phyloP scores from a whole-genome alignment of 352 stramenopile species.

The Globisporangium barbulae region DNA sequence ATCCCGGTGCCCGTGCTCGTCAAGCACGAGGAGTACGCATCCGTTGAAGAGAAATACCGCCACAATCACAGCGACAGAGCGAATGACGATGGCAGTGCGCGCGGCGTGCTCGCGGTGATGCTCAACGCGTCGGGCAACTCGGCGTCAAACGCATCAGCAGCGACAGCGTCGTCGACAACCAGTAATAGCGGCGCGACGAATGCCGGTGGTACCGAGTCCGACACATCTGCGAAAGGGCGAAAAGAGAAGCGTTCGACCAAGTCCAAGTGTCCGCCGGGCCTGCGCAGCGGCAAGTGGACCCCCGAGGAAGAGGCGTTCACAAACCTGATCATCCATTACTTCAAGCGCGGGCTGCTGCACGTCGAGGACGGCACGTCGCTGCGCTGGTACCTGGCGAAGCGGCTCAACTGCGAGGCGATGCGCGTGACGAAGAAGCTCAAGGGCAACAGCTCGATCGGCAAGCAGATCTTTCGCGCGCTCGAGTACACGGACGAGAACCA shows the following conservation, averaged over 20 bases:
- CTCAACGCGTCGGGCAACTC: slow-evolving; percentile 1
- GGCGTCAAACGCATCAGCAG: neutral
- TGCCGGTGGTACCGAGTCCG: slow-evolving; percentile 14
- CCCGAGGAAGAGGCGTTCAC: slow-evolving; percentile 79
- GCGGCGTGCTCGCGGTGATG: neutral
- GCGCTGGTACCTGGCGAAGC: slow-evolving; percentile 83
- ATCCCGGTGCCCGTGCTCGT: slow-evolving; percentile 14
- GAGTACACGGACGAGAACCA: slow-evolving; percentile 61
- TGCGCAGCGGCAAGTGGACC: slow-evolving; percentile 86
- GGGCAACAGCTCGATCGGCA: slow-evolving; percentile 85
- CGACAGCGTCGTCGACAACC: neutral
- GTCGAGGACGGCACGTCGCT: slow-evolving; percentile 82
- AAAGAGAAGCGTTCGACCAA: slow-evolving; percentile 77
- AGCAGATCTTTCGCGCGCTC: slow-evolving; percentile 84
- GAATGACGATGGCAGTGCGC: slow-evolving; percentile 13
- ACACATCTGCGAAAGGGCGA: slow-evolving; percentile 11
- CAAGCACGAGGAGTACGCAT: slow-evolving; percentile 19
- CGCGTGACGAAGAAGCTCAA: slow-evolving; percentile 89
- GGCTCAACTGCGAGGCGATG: slow-evolving; percentile 86
- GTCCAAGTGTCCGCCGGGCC: slow-evolving; percentile 76
- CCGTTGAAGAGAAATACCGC: slow-evolving; percentile 15
- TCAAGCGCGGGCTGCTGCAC: slow-evolving; percentile 73
- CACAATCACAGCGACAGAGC: slow-evolving; percentile 8
- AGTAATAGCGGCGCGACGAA: neutral
- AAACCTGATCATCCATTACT: slow-evolving; percentile 85